These are phyloP conservation scores for Cucumis sativus DNA, from an alignment of 306 rosid genomes.

Conservation along the genomic window DNA sequence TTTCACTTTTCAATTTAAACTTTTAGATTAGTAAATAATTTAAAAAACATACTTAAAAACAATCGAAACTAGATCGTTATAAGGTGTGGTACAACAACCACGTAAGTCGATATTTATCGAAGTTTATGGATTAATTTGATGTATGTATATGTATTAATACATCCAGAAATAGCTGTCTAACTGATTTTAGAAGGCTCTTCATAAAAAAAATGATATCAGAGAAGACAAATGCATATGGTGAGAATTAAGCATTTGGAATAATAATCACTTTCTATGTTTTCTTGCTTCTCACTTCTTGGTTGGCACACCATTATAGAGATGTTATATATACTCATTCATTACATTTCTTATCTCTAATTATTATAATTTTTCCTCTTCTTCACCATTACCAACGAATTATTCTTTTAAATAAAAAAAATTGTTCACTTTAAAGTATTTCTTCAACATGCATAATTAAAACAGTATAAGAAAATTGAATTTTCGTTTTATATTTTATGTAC, in stretches of 20 bases:
- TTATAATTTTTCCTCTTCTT: background rate
- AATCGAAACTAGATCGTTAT: too few species aligned
- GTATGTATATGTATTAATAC: background rate
- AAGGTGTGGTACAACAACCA: too few species aligned
- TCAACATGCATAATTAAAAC: background rate
- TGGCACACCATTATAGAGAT: background rate
- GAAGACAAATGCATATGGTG: background rate
- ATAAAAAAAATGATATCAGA: too few species aligned
- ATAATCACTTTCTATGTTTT: background rate
- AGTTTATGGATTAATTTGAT: too few species aligned
- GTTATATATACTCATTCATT: background rate
- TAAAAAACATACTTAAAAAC: too few species aligned
- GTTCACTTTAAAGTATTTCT: background rate
- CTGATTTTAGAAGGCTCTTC: background rate
- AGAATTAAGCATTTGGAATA: background rate
- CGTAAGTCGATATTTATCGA: too few species aligned
- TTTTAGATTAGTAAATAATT: too few species aligned
- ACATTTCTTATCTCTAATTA: background rate
- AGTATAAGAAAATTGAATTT: background rate
- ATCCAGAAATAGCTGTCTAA: background rate
- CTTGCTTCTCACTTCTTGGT: conserved; percentile 5
- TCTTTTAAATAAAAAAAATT: too few species aligned
- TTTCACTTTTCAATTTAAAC: too few species aligned
- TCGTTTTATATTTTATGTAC: background rate
- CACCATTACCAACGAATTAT: background rate